phyloP scores from a whole-genome alignment of 2,329 filamentous ascomycete species.

The Didymella segeticola region DNA sequence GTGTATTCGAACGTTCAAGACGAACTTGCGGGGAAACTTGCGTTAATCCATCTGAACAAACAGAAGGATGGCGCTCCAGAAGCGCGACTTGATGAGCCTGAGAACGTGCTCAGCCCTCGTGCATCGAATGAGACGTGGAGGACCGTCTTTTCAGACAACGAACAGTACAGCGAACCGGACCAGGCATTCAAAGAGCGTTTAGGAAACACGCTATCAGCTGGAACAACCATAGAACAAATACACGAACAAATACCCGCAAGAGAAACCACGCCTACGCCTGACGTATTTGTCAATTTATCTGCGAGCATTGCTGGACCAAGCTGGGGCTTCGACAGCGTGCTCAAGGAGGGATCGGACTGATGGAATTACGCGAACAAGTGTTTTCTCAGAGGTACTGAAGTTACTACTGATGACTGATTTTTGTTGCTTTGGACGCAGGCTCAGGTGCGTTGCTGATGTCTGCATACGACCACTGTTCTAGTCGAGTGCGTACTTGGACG shows the following conservation, averaged over 20 bases:
- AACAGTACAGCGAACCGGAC: not conserved
- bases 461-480: no score
- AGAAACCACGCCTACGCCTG: not conserved
- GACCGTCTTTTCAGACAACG: not conserved
- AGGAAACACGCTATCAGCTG: no score
- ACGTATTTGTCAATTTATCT: conserved; percentile 1
- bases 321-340: not conserved
- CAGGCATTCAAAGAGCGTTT: conserved; percentile 4
- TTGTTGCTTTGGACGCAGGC: no score
- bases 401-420: no score
- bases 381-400: no score
- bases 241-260: not conserved
- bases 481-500: no score
- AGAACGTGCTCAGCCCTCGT: not conserved
- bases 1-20: not conserved
- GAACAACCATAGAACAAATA: no score
- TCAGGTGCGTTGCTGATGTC: no score
- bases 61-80: not conserved
- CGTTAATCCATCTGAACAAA: not conserved
- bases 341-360: not conserved
- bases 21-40: not conserved
- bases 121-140: conserved; percentile 3
- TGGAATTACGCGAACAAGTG: no score
- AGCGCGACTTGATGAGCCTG: not conserved
- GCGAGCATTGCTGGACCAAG: not conserved